Conservation (phyloP, 2,329 filamentous ascomycete species). For the Colletotrichum sublineola region DNA sequence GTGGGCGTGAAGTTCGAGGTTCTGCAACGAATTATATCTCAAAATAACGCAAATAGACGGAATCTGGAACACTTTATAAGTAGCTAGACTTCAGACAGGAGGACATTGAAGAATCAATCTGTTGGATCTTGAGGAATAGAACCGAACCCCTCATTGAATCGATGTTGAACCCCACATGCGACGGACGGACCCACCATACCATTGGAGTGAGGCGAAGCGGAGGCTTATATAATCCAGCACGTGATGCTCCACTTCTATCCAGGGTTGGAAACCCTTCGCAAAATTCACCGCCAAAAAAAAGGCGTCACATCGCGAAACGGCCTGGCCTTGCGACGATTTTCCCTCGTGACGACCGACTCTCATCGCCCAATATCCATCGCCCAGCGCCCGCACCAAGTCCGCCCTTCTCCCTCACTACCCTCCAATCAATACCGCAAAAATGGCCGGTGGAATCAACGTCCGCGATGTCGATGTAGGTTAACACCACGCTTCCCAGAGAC, state of each 20-base stretch:
- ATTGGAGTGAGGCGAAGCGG: neutral
- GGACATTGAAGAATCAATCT: neutral
- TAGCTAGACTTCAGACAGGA: neutral
- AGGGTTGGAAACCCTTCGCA: constrained; percentile 34
- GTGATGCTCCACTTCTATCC: neutral
- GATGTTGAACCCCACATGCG: neutral
- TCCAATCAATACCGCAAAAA: constrained; percentile 71
- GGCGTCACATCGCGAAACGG: constrained; percentile 39
- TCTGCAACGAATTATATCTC: too few species aligned
- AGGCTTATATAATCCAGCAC: constrained; percentile 11
- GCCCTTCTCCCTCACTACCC: constrained; percentile 46
- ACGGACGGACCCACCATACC: neutral
- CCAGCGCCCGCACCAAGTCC: constrained; percentile 48
- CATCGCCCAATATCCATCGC: constrained; percentile 46
- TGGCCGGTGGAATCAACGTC: constrained; percentile 84
- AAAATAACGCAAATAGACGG: neutral
- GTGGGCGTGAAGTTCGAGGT: rapidly evolving
- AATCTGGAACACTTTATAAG: too few species aligned
- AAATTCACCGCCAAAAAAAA: constrained; percentile 43
- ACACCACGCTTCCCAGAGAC: constrained; percentile 44
- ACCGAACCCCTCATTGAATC: neutral
- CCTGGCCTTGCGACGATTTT: neutral
- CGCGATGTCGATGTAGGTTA: constrained; percentile 86
- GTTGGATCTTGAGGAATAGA: neutral
- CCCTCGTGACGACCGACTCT: constrained; percentile 39